Base-by-base conservation (phyloP, 257 asterid species). In the Thymus quinquecostatus region DNA sequence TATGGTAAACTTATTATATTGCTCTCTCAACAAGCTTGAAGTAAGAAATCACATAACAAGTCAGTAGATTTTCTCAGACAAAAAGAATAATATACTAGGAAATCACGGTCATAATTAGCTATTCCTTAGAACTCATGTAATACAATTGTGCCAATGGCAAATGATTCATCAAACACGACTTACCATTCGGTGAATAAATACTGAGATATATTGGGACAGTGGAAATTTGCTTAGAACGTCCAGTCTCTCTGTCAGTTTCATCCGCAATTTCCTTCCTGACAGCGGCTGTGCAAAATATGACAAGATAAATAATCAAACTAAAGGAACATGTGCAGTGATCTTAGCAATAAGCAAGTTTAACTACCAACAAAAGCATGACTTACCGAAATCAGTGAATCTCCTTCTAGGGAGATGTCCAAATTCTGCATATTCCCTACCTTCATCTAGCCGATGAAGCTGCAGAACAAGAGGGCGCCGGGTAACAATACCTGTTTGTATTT, bases 231-330 rank as follows among this genome's bases (percentile, higher is more conserved):
- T 83, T 94, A 68, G 82, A 10, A 32, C 92, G 95, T 10, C 99
- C 99, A 5, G 99, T 94, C 85, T 91, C 97, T 71, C 99, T 79
- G 82, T 94, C 99, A 72, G 99, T 94, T 84, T 89, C 99, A 76
- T 94, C 97, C 34, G 97, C 73, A 5, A 94, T 94, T 79, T 91
- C 99, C 86, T 86, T 86, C 66, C 97, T 84, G 60, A 94, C 97
- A 80, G 97, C 97, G 84, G 92, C 97, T 91, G 88, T 83, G 73
- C 27, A 70, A 57, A 76, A 66, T 55, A 74, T 56, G 61, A n/a
- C 69, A 54, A 47, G 56, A 36, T 51, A 75, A 72, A 59, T 72
- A 75, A 73, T 32, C 64, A 47, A 68, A 64, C 13, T 60, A 60
- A 41, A 62, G 48, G 32, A 11, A 44, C 5, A 44, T 10, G 49